Evolutionary conservation across 495 filamentous ascomycete species (phyloP).

Genomic region (Penicillium longicatenatum): DNA sequence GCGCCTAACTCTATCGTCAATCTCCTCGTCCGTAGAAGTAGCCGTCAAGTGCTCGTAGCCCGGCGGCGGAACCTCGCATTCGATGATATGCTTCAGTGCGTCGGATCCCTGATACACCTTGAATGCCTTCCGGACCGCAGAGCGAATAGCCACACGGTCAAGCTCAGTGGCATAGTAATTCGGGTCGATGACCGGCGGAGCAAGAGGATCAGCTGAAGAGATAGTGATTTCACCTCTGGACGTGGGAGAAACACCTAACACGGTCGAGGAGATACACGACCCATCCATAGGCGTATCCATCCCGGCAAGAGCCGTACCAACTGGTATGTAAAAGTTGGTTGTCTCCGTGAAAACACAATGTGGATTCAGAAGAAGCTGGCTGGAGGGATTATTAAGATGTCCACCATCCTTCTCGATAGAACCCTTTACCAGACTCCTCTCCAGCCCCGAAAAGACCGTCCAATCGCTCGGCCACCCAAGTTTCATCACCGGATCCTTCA

Average conservation of each 20-base stretch:
- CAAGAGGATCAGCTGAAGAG: conserved; percentile 28
- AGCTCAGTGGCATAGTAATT: conserved; percentile 44
- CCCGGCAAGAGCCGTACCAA: conserved; percentile 11
- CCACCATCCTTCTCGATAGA: conserved; percentile 35
- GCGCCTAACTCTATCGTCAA: conserved; percentile 25
- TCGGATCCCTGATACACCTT: conserved; percentile 17
- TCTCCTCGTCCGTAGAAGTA: conserved; percentile 31
- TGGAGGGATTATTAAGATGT: conserved; percentile 12
- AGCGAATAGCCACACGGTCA: conserved; percentile 28
- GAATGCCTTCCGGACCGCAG: conserved; percentile 21
- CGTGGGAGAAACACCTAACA: conserved; percentile 37
- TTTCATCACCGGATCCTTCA: conserved; percentile 26
- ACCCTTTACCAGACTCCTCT: conserved; percentile 15
- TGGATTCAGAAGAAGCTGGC: conserved; percentile 18
- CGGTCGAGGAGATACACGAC: conserved; percentile 32
- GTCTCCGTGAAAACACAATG: conserved; percentile 19
- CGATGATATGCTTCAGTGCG: conserved; percentile 22
- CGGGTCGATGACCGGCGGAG: conserved; percentile 43
- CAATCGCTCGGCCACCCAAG: conserved; percentile 36
- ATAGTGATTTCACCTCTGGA: conserved; percentile 45
- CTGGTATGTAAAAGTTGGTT: conserved; percentile 29
- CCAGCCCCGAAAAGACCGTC: conserved; percentile 20
- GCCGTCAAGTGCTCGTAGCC: conserved; percentile 19
- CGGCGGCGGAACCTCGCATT: conserved; percentile 21
- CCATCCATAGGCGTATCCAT: conserved; percentile 38